Base-by-base conservation (phyloP, 73 alveolate species). In the Paramecium bursaria region DNA sequence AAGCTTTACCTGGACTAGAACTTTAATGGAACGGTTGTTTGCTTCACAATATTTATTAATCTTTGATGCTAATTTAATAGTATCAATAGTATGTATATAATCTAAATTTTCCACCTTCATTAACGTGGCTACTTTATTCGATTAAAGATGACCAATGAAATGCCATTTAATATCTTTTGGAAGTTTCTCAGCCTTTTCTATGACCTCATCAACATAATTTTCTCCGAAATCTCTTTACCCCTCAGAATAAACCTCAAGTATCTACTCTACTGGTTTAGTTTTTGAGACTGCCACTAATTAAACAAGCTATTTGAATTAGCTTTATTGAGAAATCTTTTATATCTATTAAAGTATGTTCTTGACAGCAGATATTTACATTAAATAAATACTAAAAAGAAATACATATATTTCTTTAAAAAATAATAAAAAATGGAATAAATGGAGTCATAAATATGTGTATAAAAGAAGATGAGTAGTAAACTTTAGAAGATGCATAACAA, bases 221-320 rank as follows among this genome's bases (percentile, higher is more conserved):
- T 96, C 99, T 17, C 99, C 99, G 79, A 96, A 96, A 42, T 73
- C 90, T 86, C 97, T 87, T 15, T 90, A 92, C 9, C 99, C 99
- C 22, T 87, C 95, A 47, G 94, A 95, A 75, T 94, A 94, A 14
- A 95, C 97, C 31, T 91, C 92, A 30, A 54, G 23, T 33, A 96
- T 87, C 55, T 79, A 92, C 86, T 92, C 96, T 14, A 86, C 61
- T 11, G 96, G 86, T 44, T 95, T 90, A 26, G 94, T 94, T 86
- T 94, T 94, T 51, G 96, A 90, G 25, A 93, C 98, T 17, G 97
- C 96, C 11, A 86, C 61, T 46, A 94, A 67, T 15, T 42, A 25
- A 19, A 67, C 60, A n/a, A n/a, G n/a, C n/a, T n/a, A n/a, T n/a
- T n/a, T n/a, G n/a, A n/a, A n/a, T n/a, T n/a, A n/a, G n/a, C n/a